A percentile compares a stretch with the other conserved stretches of the same genome.
Evolutionary conservation across 345 rosid genomes (phyloP).

Genomic region (Viola odorata): DNA sequence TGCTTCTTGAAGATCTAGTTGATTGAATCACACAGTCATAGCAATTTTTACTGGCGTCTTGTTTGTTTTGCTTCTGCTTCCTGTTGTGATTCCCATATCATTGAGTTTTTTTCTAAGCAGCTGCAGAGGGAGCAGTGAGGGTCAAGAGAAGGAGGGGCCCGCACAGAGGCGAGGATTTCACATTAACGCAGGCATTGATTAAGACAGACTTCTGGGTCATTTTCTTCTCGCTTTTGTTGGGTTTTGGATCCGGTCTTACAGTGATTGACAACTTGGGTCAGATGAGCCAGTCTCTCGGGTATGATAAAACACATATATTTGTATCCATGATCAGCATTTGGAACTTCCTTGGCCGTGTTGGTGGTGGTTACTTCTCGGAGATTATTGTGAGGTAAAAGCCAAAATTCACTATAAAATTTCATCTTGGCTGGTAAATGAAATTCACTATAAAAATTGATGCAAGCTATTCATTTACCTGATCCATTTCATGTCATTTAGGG

Average conservation of each 20-base stretch:
- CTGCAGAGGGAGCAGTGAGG: conserved; percentile 90
- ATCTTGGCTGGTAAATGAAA: not conserved
- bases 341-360: conserved; percentile 95
- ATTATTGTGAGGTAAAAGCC: conserved; percentile 63
- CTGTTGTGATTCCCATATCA: conserved; percentile 58
- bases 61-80: conserved; percentile 57
- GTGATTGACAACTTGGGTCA: conserved; percentile 98
- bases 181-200: conserved; percentile 77
- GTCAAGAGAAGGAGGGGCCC: conserved; percentile 80
- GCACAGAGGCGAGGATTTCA: conserved; percentile 88
- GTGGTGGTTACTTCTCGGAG: conserved; percentile 97
- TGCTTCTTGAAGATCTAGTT: conserved; percentile 81
- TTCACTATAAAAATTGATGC: not conserved
- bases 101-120: conserved; percentile 67
- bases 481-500: conserved; percentile 34
- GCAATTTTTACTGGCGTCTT: conserved; percentile 49
- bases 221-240: conserved; percentile 75
- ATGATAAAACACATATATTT: conserved; percentile 72
- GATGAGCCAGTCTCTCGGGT: conserved; percentile 89
- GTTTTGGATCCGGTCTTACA: conserved; percentile 94
- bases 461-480: conserved; percentile 2
- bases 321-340: conserved; percentile 97
- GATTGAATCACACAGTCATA: conserved; percentile 44
- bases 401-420: not conserved
- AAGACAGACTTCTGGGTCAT: conserved; percentile 95